Conservation (phyloP, 1,139 yeast genomes). For the Tardiomyces depauwii region DNA sequence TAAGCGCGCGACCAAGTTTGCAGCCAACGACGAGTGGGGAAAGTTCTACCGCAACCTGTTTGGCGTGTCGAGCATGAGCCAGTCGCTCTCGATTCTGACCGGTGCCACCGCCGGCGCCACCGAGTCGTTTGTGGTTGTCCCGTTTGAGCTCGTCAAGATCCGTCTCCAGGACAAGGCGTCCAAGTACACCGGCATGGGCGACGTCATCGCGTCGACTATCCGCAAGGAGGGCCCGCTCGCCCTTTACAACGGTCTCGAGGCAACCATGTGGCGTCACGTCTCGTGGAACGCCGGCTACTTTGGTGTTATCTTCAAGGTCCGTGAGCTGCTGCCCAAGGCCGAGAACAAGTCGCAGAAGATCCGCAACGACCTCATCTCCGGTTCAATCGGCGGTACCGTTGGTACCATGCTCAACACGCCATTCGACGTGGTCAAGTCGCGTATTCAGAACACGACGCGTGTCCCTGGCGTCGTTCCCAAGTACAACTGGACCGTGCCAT, state of each 20-base stretch:
- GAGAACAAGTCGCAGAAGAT: constrained; percentile 60
- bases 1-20: constrained; percentile 90
- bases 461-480: constrained; percentile 53
- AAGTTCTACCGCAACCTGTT: constrained; percentile 64
- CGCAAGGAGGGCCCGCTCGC: constrained; percentile 71
- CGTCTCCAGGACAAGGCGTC: constrained; percentile 84
- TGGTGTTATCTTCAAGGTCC: constrained; percentile 85
- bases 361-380: constrained; percentile 77
- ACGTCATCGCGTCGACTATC: constrained; percentile 65
- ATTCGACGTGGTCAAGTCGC: constrained; percentile 93
- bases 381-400: constrained; percentile 92
- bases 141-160: constrained; percentile 79
- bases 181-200: constrained; percentile 74
- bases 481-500: constrained; percentile 88
- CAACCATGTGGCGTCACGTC: constrained; percentile 94
- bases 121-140: constrained; percentile 93
- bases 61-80: constrained; percentile 62
- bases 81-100: constrained; percentile 75
- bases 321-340: constrained; percentile 70
- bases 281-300: constrained; percentile 98
- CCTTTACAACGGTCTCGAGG: constrained; percentile 88
- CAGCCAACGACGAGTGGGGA: constrained; percentile 97
- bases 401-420: constrained; percentile 95
- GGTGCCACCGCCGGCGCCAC: constrained; percentile 99
- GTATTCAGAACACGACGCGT: constrained; percentile 83